Evolutionary conservation across 768 basidiomycete genomes (phyloP).

Genomic region (Hygrophorus pudorinus): DNA sequence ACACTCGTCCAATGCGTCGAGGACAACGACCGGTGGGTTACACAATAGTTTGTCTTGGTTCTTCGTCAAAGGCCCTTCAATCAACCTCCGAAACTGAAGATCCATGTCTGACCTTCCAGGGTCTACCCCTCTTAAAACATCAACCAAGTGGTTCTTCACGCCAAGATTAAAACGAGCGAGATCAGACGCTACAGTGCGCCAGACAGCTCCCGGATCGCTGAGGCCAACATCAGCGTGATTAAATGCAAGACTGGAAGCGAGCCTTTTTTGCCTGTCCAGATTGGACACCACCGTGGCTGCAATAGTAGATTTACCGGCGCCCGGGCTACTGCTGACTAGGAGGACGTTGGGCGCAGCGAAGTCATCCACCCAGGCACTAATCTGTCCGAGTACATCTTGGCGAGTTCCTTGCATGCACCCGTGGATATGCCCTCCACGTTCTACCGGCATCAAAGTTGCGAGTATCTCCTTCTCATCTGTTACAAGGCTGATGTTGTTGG

Average conservation of each 20-base stretch:
- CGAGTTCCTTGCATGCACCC: conserved; percentile 12
- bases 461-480: background rate
- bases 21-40: conserved; percentile 10
- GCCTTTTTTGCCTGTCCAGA: conserved; percentile 1
- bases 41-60: background rate
- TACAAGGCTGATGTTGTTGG: too few relatives aligned
- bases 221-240: conserved; percentile 3
- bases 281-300: conserved; percentile 10
- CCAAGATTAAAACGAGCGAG: conserved; percentile 2
- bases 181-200: conserved; percentile 11
- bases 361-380: conserved; percentile 23
- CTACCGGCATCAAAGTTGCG: background rate
- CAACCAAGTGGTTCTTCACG: background rate
- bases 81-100: background rate
- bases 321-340: conserved; percentile 17
- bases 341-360: conserved; percentile 22
- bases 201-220: conserved; percentile 11
- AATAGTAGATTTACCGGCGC: conserved; percentile 17
- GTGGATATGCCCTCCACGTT: background rate
- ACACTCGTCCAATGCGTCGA: conserved; percentile 15
- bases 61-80: background rate
- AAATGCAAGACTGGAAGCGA: conserved; percentile 10
- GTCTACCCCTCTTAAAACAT: too few relatives aligned
- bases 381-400: conserved; percentile 7
- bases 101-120: too few relatives aligned